These are phyloP conservation scores for Sporothrix inflata DNA, from an alignment of 2,329 filamentous ascomycete genomes.

Conservation along the genomic window DNA sequence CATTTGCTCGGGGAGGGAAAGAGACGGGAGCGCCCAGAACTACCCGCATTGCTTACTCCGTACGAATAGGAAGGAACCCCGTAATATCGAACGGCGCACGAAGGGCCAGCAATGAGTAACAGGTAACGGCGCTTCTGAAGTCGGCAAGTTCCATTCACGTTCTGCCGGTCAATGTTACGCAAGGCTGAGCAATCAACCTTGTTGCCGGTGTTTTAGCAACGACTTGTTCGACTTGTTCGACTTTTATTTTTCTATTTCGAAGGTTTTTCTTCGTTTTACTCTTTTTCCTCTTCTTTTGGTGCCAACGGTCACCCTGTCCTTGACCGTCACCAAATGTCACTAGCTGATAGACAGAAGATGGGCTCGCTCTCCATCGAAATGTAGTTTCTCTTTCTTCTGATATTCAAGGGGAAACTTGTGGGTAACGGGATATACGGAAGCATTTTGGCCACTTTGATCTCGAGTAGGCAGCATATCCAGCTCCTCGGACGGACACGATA, in stretches of 20 bases:
- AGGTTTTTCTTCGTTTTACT: not conserved
- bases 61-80: conserved; percentile 23
- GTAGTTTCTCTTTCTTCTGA: not conserved
- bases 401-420: too few relatives aligned
- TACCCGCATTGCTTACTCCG: conserved; percentile 18
- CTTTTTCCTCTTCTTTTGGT: not conserved
- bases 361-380: not conserved
- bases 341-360: not conserved
- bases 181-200: not conserved
- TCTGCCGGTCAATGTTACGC: not conserved
- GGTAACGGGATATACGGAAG: too few relatives aligned
- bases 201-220: not conserved
- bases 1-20: not conserved
- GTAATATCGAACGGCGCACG: conserved; percentile 5
- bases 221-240: not conserved
- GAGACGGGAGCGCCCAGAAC: conserved; percentile 16
- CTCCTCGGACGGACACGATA: not conserved
- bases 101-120: too few relatives aligned
- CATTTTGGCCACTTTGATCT: not conserved
- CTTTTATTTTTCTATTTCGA: not conserved
- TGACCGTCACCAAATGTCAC: not conserved
- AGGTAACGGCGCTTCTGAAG: too few relatives aligned
- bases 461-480: not conserved
- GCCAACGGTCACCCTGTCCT: not conserved
- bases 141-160: not conserved